Base-by-base conservation (phyloP, 225 moss, liverwort and hornwort species). In the Polytrichum formosum region DNA sequence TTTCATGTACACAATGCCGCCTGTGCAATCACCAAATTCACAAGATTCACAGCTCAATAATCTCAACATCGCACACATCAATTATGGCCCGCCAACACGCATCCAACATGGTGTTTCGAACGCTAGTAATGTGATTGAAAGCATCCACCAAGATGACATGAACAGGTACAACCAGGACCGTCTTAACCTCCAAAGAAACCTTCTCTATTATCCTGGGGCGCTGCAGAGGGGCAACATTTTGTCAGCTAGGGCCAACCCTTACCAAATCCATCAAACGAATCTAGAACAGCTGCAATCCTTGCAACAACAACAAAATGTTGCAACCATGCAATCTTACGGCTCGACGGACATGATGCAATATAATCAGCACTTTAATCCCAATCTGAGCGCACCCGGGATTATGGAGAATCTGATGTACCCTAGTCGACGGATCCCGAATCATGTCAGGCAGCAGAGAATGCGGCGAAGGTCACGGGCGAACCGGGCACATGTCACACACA, bases 401-500 rank as follows among this genome's bases (percentile, higher is more conserved):
- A 58, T 54, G 8, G 54, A 54, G 4, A 67, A 26, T 26, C 13
- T 18, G 16, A 17, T 26, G 16, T 63, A 23, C 54, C 53, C 53
- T 22, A 19, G 54, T 5, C 61, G 61, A 16, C 71, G 61, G 35
- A 61, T 60, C 6, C 61, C 60, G 46, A 61, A 26, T 19, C 56
- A 71, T 61, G 62, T 62, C 5, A 63, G 71, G 46, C 71, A 71
- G 53, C 60, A 31, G 23, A 53, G 53, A 20, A 23, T 61, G 25
- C 59, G 61, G 21, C 60, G 71, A 37, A 30, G 71, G 25, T 8
- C 61, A 8, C 71, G 71, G 33, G 71, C 71, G 19, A 71, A 71
- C 26, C 18, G 62, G 29, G 71, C 71, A 31, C 46, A 71, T 62
- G 18, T 62, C 6, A 71, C 54, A 27, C 61, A 71, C 35, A 53